phyloP scores from a whole-genome alignment of 257 asterid genomes.

The Rhazya stricta region DNA sequence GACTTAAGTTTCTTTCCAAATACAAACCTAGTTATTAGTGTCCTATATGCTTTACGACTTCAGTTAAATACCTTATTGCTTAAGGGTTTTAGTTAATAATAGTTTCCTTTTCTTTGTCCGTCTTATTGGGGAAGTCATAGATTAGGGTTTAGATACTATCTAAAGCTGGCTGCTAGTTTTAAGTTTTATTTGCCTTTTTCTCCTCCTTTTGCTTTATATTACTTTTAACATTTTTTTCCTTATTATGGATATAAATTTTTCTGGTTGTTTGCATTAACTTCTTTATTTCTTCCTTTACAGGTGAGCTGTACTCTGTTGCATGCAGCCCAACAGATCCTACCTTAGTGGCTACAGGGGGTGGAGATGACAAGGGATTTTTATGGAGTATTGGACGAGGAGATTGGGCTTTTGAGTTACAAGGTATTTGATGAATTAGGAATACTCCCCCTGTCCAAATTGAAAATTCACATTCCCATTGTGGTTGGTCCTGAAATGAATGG shows the following conservation, averaged over 20 bases:
- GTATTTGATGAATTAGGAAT: slow-evolving; percentile 25
- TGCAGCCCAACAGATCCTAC: slow-evolving; percentile 81
- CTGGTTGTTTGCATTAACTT: neutral
- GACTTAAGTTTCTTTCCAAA: too few relatives aligned
- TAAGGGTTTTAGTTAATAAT: too few relatives aligned
- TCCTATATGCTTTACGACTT: too few relatives aligned
- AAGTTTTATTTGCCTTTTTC: too few relatives aligned
- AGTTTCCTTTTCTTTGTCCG: too few relatives aligned
- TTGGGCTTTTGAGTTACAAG: slow-evolving; percentile 74
- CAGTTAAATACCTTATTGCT: too few relatives aligned
- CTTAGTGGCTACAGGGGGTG: slow-evolving; percentile 94
- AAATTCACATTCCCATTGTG: neutral
- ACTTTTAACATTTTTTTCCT: neutral
- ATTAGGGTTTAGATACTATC: too few relatives aligned
- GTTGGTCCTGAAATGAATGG: neutral
- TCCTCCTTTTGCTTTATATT: neutral
- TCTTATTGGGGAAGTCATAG: too few relatives aligned
- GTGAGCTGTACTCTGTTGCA: slow-evolving; percentile 67
- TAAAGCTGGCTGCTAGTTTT: too few relatives aligned
- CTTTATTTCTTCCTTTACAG: slow-evolving; percentile 30
- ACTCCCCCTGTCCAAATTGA: neutral
- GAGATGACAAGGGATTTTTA: slow-evolving; percentile 85
- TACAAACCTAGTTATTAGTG: too few relatives aligned
- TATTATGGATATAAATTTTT: neutral
- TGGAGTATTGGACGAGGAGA: slow-evolving; percentile 80